Base-by-base conservation (phyloP, 331 rosid genomes). In the Rhamnella rubrinervis region DNA sequence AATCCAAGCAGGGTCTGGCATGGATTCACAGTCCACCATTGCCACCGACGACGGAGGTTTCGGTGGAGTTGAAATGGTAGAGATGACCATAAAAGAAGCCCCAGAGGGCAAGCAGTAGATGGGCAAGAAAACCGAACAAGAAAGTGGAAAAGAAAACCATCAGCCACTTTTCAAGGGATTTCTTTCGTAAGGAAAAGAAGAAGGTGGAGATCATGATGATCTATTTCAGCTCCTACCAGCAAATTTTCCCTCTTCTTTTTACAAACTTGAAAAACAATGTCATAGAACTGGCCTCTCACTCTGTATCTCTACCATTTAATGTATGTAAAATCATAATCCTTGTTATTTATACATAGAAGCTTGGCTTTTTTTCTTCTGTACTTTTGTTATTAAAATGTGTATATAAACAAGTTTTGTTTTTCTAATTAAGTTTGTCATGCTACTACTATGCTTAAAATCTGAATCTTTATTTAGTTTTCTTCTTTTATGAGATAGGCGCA, bases 1-100 rank as follows among this genome's bases (percentile, higher is more conserved):
- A 77, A 91, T 93, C 66, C 97, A 93, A 68, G 91, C 97, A 0
- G 98, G 95, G 7, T 87, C 91, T 0, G 98, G 97, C 17, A 84
- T 88, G 21, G 98, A 93, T 65, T 88, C 96, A 11, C 91, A 85
- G 25, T 88, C 96, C 40, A 87, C 95, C 21, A 91, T 91, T 63
- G 89, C 82, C 71, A 61, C 86, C 0, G 93, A 87, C 1, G 92
- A 82, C 8, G 86, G 81, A 35, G 87, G 87, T 51, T 88, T 88
- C 63, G 71, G 77, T 38, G 68, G 78, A 0, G 69, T 93, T 11
- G 93, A 84, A 52, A 86, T 83, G 89, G 86, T 91, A 56, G 97
- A 88, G 20, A 89, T 93, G 98, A 93, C 89, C 83, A 85, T 93
- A 64, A 81, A 83, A 72, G 98, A 91, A 81, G 87, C 62, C 63